phyloP scores from a whole-genome alignment of 257 asterid genomes.

The Salvia splendens region DNA sequence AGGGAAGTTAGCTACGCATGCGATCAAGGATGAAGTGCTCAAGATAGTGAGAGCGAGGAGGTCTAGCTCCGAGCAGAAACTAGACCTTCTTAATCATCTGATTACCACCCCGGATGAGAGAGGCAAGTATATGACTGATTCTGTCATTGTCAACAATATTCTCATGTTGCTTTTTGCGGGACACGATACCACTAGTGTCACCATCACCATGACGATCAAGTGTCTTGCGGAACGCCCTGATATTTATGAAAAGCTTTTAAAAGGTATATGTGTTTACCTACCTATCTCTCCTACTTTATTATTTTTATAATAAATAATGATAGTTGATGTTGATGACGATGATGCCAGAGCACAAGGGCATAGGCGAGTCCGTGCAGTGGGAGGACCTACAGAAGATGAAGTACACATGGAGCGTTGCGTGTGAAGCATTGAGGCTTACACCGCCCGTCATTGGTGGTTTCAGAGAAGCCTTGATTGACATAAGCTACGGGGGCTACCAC shows the following conservation, averaged over 20 bases:
- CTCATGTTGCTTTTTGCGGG: constrained; percentile 73
- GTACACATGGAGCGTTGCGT: constrained; percentile 45
- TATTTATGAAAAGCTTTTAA: constrained; percentile 55
- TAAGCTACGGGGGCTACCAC: constrained; percentile 33
- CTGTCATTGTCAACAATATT: constrained; percentile 60
- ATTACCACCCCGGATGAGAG: constrained; percentile 56
- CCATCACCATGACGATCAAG: constrained; percentile 62
- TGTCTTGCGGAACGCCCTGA: constrained; percentile 61
- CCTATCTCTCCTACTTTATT: too few relatives aligned
- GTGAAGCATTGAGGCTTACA: constrained; percentile 38
- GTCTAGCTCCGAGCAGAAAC: constrained; percentile 45
- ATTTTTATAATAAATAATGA: too few relatives aligned
- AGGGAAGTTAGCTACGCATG: constrained; percentile 52
- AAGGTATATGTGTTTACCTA: constrained; percentile 31
- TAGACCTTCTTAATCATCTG: constrained; percentile 71
- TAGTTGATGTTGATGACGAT: too few relatives aligned
- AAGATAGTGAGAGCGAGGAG: constrained; percentile 56
- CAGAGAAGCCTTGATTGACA: constrained; percentile 41
- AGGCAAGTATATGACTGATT: constrained; percentile 64
- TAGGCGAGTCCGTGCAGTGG: constrained; percentile 11
- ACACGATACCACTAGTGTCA: constrained; percentile 69
- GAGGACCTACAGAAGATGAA: constrained; percentile 45
- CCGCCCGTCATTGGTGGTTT: constrained; percentile 42
- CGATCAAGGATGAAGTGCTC: constrained; percentile 47
- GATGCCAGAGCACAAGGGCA: too few relatives aligned